These are phyloP conservation scores for Coemansia sp. DNA, from an alignment of 192 early-diverging fungal genomes.

Conservation along the genomic window DNA sequence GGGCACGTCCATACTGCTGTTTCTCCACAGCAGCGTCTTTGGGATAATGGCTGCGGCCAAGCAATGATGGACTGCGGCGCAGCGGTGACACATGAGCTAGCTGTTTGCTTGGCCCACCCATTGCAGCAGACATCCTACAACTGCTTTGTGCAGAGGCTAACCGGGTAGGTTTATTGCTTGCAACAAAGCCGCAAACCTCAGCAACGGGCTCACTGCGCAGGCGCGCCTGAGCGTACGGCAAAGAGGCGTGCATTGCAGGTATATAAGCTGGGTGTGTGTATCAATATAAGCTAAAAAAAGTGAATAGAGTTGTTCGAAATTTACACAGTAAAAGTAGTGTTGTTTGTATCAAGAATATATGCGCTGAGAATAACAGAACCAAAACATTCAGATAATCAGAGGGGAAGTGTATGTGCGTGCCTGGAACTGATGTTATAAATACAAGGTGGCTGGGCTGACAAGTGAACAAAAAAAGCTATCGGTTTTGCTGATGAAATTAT, in stretches of 20 bases:
- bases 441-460: neutral
- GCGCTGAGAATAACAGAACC: neutral
- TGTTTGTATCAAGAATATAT: neutral
- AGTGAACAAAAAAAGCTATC: neutral
- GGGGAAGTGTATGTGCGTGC: neutral
- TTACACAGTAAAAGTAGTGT: neutral
- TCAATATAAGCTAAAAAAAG: neutral
- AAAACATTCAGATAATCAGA: neutral
- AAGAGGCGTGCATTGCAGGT: constrained; percentile 5
- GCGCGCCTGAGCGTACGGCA: constrained; percentile 13
- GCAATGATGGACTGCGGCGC: constrained; percentile 3
- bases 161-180: constrained; percentile 19
- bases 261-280: neutral
- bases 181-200: constrained; percentile 37
- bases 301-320: constrained; percentile 9
- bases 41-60: neutral
- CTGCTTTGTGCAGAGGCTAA: constrained; percentile 5
- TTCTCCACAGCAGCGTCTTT: neutral
- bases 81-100: constrained; percentile 2
- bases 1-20: constrained; percentile 27
- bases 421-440: neutral
- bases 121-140: constrained; percentile 1
- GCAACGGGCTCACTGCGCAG: constrained; percentile 33
- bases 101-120: constrained; percentile 2
- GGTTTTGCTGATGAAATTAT: constrained; percentile 2